Evolutionary conservation across 1,139 yeast genomes (phyloP).

Genomic region (Yamadazyma sp.): DNA sequence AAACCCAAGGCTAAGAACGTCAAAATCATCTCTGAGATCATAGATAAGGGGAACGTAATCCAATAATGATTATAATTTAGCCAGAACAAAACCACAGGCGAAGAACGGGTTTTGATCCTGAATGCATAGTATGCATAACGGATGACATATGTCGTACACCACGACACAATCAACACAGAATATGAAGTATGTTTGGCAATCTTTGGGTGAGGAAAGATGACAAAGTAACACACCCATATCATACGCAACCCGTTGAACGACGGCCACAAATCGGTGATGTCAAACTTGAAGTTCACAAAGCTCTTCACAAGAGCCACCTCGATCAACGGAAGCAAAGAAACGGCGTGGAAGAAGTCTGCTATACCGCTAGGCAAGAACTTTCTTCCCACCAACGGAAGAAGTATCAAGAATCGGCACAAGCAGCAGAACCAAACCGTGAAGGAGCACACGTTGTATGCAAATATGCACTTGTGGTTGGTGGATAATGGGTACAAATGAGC

Average conservation of each 20-base stretch:
- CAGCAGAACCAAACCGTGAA: slow-evolving; percentile 55
- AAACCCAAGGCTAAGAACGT: slow-evolving; percentile 50
- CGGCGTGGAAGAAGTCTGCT: slow-evolving; percentile 60
- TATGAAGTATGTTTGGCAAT: slow-evolving; percentile 50
- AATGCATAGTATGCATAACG: slow-evolving; percentile 51
- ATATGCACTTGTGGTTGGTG: slow-evolving; percentile 29
- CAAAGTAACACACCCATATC: slow-evolving; percentile 46
- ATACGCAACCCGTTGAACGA: slow-evolving; percentile 31
- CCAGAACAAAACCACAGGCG: slow-evolving; percentile 36
- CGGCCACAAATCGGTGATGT: slow-evolving; percentile 25
- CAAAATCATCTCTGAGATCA: slow-evolving; percentile 52
- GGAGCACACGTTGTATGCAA: slow-evolving; percentile 36
- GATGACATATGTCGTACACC: slow-evolving; percentile 43
- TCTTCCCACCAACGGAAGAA: slow-evolving; percentile 62
- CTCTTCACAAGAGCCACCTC: slow-evolving; percentile 25
- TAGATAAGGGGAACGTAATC: slow-evolving; percentile 45
- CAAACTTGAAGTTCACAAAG: slow-evolving; percentile 13
- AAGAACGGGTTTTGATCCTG: slow-evolving; percentile 37
- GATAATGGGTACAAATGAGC: slow-evolving; percentile 38
- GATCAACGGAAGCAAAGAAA: slow-evolving; percentile 34
- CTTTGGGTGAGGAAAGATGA: slow-evolving; percentile 48
- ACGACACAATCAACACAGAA: slow-evolving; percentile 46
- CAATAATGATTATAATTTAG: slow-evolving; percentile 41
- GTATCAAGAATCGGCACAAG: slow-evolving; percentile 46
- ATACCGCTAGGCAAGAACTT: slow-evolving; percentile 68